Conservation (phyloP, 345 rosid species). For the Carallia pectinifolia region DNA sequence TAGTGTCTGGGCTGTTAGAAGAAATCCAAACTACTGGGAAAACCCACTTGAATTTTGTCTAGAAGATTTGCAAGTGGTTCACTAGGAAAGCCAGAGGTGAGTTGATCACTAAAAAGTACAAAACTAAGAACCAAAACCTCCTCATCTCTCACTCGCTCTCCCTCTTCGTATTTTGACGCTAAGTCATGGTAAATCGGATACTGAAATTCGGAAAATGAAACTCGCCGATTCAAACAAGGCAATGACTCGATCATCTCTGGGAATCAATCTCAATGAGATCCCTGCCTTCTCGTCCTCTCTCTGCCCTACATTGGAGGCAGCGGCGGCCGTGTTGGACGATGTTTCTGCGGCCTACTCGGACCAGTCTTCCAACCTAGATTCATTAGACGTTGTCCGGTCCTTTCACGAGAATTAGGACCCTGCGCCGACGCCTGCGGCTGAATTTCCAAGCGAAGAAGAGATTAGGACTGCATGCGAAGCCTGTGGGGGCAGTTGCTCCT, state of each 20-base stretch:
- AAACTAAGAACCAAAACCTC: background rate
- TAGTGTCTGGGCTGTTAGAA: no score
- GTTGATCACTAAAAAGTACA: no score
- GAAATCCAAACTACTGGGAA: no score
- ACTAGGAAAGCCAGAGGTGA: no score
- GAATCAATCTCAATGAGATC: slow-evolving; percentile 97
- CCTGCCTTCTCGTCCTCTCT: slow-evolving; percentile 48
- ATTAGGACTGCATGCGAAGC: slow-evolving; percentile 45
- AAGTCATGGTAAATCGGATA: background rate
- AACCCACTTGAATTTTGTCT: no score
- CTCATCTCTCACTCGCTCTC: background rate
- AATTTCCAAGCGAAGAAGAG: slow-evolving; percentile 32
- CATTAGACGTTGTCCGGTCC: slow-evolving; percentile 59
- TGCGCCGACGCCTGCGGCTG: slow-evolving; percentile 27
- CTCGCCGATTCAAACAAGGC: slow-evolving; percentile 17
- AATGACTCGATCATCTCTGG: slow-evolving; percentile 59
- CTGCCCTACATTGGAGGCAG: background rate
- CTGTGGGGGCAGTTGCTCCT: slow-evolving; percentile 35
- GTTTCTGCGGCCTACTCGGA: background rate
- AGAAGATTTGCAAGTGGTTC: no score
- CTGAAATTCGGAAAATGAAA: slow-evolving; percentile 21
- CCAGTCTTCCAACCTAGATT: slow-evolving; percentile 28
- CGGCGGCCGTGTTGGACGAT: no score
- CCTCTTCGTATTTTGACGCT: background rate
- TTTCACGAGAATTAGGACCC: slow-evolving; percentile 64